These are phyloP conservation scores for Sphaerostilbella broomeana DNA, from an alignment of 2,329 filamentous ascomycete genomes.

Conservation along the genomic window DNA sequence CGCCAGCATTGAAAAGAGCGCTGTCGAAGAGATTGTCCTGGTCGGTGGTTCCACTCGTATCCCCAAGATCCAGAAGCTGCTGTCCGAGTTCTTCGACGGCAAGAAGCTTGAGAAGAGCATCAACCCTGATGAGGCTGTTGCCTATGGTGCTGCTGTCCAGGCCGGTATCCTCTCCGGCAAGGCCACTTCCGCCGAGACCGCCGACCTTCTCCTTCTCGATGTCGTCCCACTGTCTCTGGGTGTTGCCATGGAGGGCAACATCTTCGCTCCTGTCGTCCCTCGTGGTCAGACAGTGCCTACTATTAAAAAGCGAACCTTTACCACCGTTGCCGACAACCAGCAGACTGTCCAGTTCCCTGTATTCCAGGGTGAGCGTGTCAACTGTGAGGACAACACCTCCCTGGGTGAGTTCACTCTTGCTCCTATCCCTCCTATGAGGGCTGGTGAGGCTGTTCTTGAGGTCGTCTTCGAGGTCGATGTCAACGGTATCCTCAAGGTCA, in stretches of 20 bases:
- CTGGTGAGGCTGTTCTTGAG: conserved; percentile 93
- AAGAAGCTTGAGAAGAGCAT: conserved; percentile 99
- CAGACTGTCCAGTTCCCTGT: conserved; percentile 72
- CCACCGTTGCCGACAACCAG: conserved; percentile 72
- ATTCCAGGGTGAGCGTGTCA: conserved; percentile 93
- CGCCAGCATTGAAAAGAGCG: conserved; percentile 76
- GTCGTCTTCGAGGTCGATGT: conserved; percentile 99
- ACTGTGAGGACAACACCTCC: conserved; percentile 97
- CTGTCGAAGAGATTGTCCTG: conserved; percentile 96
- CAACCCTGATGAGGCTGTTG: conserved; percentile 98
- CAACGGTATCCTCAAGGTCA: conserved; percentile 99
- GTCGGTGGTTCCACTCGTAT: conserved; percentile 99
- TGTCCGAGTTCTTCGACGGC: conserved; percentile 97
- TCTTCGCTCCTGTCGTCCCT: conserved; percentile 89
- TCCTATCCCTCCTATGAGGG: conserved; percentile 80
- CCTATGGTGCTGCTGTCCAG: conserved; percentile 97
- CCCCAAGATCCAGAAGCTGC: conserved; percentile 96
- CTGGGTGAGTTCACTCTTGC: conserved; percentile 95
- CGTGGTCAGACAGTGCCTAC: conserved; percentile 70
- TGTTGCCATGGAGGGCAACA: conserved; percentile 99
- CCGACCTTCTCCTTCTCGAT: conserved; percentile 91
- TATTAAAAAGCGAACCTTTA: conserved; percentile 85
- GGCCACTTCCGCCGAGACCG: conserved; percentile 89
- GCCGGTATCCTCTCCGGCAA: conserved; percentile 98
- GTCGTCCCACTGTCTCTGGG: conserved; percentile 93